Base-by-base conservation (phyloP, 179 eudicot species). In the Silene vulgaris region DNA sequence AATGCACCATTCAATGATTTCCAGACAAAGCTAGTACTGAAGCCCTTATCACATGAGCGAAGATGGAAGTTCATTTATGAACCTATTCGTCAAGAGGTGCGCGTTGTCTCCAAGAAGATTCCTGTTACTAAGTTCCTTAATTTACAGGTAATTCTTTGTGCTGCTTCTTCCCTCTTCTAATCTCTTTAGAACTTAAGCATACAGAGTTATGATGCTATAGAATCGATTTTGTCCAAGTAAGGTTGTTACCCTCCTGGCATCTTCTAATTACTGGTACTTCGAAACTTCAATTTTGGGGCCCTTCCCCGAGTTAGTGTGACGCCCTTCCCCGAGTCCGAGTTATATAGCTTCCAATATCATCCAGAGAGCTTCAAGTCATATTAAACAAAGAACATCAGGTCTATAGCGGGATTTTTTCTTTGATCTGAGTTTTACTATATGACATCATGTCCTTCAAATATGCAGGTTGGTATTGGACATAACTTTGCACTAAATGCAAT, bases 401-500 rank as follows among this genome's bases (percentile, higher is more conserved):
- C 19, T 21, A 28, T 9, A 13, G 9, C 5, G 17, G 21, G 30
- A 8, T 4, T 8, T 20, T 71, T 50, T 14, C 21, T 11, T 45
- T 21, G 12, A 37, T 13, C 45, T 62, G 56, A 23, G 17, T 67
- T 35, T n/a, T 16, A 11, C 54, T 9, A 8, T 35, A 57, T 65
- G 13, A 14, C 32, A 71, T 23, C 2, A 67, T 54, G 16, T 17
- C 30, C 65, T 57, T 73, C 21, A 21, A 69, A 26, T 66, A 16
- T 82, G 82, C 89, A 93, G 96, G 93, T 93, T 75, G 97, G 96
- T 5, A 70, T 91, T 32, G 97, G 93, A 50, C 97, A 93, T 75
- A 91, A 76, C 84, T 91, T 90, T 83, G 84, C 82, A 59, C 75
- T 90, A 74, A 82, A 87, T 43, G 85, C 93, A 45, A 90, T 88